These are phyloP conservation scores for Neopestalotiopsis clavispora DNA, from an alignment of 2,329 filamentous ascomycete genomes.

Conservation along the genomic window DNA sequence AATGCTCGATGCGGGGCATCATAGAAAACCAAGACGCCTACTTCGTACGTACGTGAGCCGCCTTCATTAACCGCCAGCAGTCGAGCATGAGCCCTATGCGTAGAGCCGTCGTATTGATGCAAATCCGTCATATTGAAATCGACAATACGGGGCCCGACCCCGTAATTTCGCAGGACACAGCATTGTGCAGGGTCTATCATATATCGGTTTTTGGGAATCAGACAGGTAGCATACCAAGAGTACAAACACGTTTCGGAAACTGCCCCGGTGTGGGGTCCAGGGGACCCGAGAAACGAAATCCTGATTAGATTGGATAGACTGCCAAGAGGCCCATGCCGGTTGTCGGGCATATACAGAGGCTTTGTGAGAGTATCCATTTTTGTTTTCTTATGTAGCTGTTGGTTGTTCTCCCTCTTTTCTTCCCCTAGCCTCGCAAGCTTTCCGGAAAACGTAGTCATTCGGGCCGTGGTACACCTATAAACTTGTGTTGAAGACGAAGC, in stretches of 20 bases:
- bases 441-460: background rate
- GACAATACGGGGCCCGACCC: background rate
- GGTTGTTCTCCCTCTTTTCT: background rate
- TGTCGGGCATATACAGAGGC: background rate
- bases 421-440: background rate
- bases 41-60: background rate
- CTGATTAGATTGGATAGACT: background rate
- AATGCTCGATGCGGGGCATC: background rate
- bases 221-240: background rate
- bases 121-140: background rate
- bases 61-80: background rate
- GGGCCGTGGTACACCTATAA: background rate
- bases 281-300: background rate
- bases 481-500: background rate
- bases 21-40: background rate
- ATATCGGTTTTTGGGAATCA: slow-evolving; percentile 8
- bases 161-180: background rate
- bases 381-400: background rate
- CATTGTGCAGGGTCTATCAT: slow-evolving; percentile 11
- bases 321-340: background rate
- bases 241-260: slow-evolving; percentile 8
- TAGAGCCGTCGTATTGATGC: background rate
- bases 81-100: background rate
- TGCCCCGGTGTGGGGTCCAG: background rate
- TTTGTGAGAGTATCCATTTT: background rate